Conservation (phyloP, 129 eudicot genomes). For the Silybum marianum region DNA sequence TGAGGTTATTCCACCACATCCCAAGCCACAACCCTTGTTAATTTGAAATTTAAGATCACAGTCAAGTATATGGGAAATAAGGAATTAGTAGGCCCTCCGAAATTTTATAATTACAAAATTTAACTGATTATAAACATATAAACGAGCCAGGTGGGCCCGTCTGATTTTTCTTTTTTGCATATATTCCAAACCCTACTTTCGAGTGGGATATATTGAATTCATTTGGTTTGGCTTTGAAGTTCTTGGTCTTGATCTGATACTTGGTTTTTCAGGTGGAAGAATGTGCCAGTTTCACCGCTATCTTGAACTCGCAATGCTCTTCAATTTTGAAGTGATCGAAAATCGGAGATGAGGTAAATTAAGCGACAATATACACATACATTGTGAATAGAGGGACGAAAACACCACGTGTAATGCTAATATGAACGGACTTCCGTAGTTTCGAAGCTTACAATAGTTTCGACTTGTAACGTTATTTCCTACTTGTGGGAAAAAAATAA, state of each 20-base stretch:
- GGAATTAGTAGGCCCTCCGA: too few species aligned
- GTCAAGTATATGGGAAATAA: background rate
- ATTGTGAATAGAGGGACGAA: constrained; percentile 30
- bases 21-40: too few species aligned
- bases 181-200: background rate
- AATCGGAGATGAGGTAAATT: background rate
- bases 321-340: background rate
- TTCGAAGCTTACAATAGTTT: background rate
- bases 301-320: constrained; percentile 16
- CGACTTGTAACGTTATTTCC: constrained; percentile 21
- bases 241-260: background rate
- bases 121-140: too few species aligned
- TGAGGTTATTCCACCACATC: too few species aligned
- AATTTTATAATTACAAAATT: too few species aligned
- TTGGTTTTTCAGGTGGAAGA: constrained; percentile 51
- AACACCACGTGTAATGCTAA: constrained; percentile 23
- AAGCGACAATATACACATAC: constrained; percentile 27
- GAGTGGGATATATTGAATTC: background rate
- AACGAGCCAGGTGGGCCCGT: too few species aligned
- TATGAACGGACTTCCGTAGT: constrained; percentile 13
- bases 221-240: background rate
- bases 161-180: too few species aligned
- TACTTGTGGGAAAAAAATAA: constrained; percentile 3
- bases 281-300: constrained; percentile 27
- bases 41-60: background rate